These are phyloP conservation scores for Phoma sp. DNA, from an alignment of 2,329 filamentous ascomycete genomes.

Conservation along the genomic window DNA sequence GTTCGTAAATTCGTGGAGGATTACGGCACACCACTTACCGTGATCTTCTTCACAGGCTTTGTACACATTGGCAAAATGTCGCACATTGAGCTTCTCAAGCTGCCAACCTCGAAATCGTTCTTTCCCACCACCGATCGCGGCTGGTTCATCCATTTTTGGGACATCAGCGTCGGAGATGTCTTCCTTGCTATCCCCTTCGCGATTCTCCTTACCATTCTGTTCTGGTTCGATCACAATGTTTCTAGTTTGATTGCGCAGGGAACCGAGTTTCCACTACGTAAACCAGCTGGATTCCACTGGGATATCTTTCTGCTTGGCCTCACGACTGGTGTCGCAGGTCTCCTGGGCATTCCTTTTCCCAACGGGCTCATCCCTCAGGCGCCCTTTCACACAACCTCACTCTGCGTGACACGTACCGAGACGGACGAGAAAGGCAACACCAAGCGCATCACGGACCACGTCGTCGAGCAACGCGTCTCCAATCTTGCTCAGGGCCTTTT, in stretches of 20 bases:
- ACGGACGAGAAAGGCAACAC: conserved; percentile 52
- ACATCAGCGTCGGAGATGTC: conserved; percentile 72
- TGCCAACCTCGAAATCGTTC: conserved; percentile 80
- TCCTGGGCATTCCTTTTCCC: conserved; percentile 63
- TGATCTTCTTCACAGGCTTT: conserved; percentile 87
- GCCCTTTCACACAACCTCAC: conserved; percentile 63
- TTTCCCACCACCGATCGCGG: conserved; percentile 73
- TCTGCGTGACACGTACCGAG: conserved; percentile 51
- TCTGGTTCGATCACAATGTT: conserved; percentile 86
- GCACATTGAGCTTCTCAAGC: conserved; percentile 69
- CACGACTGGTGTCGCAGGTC: conserved; percentile 61
- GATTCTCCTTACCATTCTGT: conserved; percentile 79
- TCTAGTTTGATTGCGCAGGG: conserved; percentile 63
- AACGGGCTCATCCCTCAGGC: conserved; percentile 67
- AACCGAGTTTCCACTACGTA: conserved; percentile 61
- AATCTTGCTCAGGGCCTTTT: conserved; percentile 62
- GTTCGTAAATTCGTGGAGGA: conserved; percentile 85
- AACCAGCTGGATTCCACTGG: conserved; percentile 67
- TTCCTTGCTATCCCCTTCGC: conserved; percentile 90
- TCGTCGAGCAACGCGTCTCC: conserved; percentile 63
- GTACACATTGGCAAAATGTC: conserved; percentile 84
- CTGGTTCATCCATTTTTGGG: conserved; percentile 85
- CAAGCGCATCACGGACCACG: conserved; percentile 51
- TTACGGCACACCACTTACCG: conserved; percentile 73
- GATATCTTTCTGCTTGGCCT: conserved; percentile 64